Conservation (phyloP, 2,329 filamentous ascomycete genomes). For the Venturia asperata region DNA sequence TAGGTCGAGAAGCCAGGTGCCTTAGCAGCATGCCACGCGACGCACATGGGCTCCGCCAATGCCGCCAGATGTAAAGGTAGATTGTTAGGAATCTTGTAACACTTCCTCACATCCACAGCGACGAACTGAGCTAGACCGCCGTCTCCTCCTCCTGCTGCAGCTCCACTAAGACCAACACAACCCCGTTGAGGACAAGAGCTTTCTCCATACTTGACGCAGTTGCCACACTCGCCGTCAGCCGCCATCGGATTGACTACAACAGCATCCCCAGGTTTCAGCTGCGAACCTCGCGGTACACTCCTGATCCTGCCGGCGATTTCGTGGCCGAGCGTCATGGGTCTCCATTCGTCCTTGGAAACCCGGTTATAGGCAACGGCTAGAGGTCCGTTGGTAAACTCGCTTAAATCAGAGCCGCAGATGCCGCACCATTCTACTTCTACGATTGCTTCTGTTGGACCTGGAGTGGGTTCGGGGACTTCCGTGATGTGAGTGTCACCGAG, state of each 20-base stretch:
- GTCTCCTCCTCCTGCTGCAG: constrained; percentile 23
- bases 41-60: constrained; percentile 29
- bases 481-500: constrained; percentile 26
- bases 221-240: too few relatives aligned
- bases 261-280: constrained; percentile 20
- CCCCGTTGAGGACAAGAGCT: too few relatives aligned
- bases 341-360: constrained; percentile 15
- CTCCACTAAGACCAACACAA: too few relatives aligned
- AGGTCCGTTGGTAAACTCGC: constrained; percentile 25
- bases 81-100: constrained; percentile 25
- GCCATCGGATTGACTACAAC: too few relatives aligned
- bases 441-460: constrained; percentile 26
- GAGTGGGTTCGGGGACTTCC: constrained; percentile 25
- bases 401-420: constrained; percentile 30
- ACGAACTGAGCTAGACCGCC: constrained; percentile 28
- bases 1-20: constrained; percentile 21
- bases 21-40: constrained; percentile 28
- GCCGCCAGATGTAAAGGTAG: constrained; percentile 24
- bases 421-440: constrained; percentile 30
- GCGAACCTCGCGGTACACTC: constrained; percentile 23
- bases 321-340: constrained; percentile 29
- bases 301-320: constrained; percentile 29
- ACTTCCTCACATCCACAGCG: constrained; percentile 25
- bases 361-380: constrained; percentile 19
- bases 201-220: too few relatives aligned